Evolutionary conservation across 192 early-diverging fungal genomes (phyloP).

Genomic region (Backusella australiensis): DNA sequence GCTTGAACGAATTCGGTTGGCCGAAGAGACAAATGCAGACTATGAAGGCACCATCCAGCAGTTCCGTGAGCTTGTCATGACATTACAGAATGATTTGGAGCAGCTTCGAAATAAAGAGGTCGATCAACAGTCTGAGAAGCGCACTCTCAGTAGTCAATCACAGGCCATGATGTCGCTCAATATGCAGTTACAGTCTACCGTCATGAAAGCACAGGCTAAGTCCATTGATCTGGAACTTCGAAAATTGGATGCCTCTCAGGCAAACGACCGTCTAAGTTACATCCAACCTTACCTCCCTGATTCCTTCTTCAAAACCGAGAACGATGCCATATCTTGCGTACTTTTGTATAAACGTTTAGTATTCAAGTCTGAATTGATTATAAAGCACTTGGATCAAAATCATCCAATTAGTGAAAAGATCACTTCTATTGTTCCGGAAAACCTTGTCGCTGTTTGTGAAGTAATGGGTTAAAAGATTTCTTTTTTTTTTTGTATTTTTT

Average conservation of each 20-base stretch:
- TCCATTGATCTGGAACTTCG: constrained; percentile 89
- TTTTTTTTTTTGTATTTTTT: neutral
- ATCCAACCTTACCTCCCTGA: constrained; percentile 80
- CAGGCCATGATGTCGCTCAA: constrained; percentile 83
- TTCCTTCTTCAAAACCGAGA: constrained; percentile 77
- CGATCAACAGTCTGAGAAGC: constrained; percentile 55
- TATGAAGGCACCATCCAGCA: constrained; percentile 83
- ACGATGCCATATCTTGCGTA: constrained; percentile 70
- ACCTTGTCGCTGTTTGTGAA: constrained; percentile 55
- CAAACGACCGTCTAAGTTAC: constrained; percentile 64
- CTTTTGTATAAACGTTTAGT: constrained; percentile 78
- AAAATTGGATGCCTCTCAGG: constrained; percentile 84
- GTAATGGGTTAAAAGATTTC: constrained; percentile 2
- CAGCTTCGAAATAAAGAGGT: constrained; percentile 66
- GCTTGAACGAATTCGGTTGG: constrained; percentile 51
- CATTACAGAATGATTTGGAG: constrained; percentile 75
- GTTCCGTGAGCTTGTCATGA: constrained; percentile 80
- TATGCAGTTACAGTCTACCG: constrained; percentile 76
- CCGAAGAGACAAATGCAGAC: constrained; percentile 83
- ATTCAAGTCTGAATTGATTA: constrained; percentile 79
- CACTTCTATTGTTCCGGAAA: constrained; percentile 44
- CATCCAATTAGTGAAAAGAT: constrained; percentile 58
- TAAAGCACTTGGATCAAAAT: constrained; percentile 67
- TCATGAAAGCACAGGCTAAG: constrained; percentile 83
- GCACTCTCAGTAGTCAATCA: constrained; percentile 59